Base-by-base conservation (phyloP, 768 basidiomycete species). In the Boletellus ananiceps region DNA sequence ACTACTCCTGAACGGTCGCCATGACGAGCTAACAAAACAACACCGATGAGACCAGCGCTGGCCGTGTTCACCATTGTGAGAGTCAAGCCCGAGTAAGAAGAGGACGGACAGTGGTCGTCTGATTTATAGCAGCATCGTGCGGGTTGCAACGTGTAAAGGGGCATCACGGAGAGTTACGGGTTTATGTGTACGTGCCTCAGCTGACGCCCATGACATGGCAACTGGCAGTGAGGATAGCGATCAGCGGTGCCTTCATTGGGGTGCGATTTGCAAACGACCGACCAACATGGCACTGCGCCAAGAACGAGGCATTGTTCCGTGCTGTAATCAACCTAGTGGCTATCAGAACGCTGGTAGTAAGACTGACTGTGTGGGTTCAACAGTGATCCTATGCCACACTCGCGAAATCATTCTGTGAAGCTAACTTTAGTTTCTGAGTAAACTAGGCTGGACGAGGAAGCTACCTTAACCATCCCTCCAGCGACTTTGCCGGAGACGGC, bases 1-100 rank as follows among this genome's bases (percentile, higher is more conserved):
- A 79, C 79, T 56, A 74, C 77, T 5, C 40, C 54, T 54, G 71
- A 69, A 52, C 87, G 82, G 66, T 88, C 88, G 39, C 88, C 88
- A 58, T 88, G 87, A 57, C 87, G 82, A 53, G 80, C 83, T 58
- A 90, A 71, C 61, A 88, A 71, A 55, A 89, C 78, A 52, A 84
- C 86, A 64, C 87, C 87, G 48, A 85, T 79, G 56, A 89, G 66
- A 18, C 67, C 60, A 5, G 63, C 49, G 45, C 39, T 47, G 1
- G 58, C 46, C 25, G 62, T 34, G 41, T 64, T 63, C 5, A 67
- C 56, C 66, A 67, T 67, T 43, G 19, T 43, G 42, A 34, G 29
- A 43, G 16, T 37, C 8, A 18, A 31, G 11, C 18, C 27, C 11
- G 9, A 25, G n/a, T 7, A 29, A 32, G 42, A 51, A 15, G 11